phyloP scores from a whole-genome alignment of 768 basidiomycete genomes.

The Rhodotorula kratochvilovae region DNA sequence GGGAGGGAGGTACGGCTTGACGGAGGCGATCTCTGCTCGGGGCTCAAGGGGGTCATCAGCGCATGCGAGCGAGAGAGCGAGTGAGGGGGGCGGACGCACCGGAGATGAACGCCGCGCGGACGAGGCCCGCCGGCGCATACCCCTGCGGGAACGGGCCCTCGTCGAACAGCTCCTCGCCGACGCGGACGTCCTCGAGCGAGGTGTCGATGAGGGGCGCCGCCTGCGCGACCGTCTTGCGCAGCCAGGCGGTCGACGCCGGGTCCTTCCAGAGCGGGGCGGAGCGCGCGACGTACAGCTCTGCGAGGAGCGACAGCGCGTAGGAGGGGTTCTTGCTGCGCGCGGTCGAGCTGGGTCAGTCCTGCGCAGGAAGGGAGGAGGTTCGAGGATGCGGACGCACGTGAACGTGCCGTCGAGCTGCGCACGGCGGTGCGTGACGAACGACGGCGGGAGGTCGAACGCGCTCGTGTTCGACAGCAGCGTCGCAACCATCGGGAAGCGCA shows the following conservation, averaged over 20 bases:
- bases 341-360: neutral
- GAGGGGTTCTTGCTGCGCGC: slow-evolving; percentile 21
- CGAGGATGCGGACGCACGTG: slow-evolving; percentile 1
- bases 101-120: slow-evolving; percentile 36
- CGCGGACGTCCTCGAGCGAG: slow-evolving; percentile 10
- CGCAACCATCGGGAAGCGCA: slow-evolving; percentile 73
- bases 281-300: slow-evolving; percentile 80
- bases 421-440: slow-evolving; percentile 19
- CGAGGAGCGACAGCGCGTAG: slow-evolving; percentile 64
- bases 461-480: slow-evolving; percentile 75
- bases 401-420: slow-evolving; percentile 31
- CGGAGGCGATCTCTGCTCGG: slow-evolving; percentile 21
- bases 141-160: slow-evolving; percentile 25
- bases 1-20: slow-evolving; percentile 37
- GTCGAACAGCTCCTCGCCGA: slow-evolving; percentile 11
- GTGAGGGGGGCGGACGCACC: slow-evolving; percentile 3
- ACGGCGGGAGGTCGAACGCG: slow-evolving; percentile 30
- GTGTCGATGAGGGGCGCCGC: slow-evolving; percentile 48
- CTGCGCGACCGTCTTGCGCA: slow-evolving; percentile 56
- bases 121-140: slow-evolving; percentile 29
- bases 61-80: neutral
- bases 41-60: neutral
- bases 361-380: too few species aligned
- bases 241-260: slow-evolving; percentile 61
- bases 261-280: slow-evolving; percentile 79